phyloP scores from a whole-genome alignment of 495 filamentous ascomycete species.

The Aspergillus conjunctus region DNA sequence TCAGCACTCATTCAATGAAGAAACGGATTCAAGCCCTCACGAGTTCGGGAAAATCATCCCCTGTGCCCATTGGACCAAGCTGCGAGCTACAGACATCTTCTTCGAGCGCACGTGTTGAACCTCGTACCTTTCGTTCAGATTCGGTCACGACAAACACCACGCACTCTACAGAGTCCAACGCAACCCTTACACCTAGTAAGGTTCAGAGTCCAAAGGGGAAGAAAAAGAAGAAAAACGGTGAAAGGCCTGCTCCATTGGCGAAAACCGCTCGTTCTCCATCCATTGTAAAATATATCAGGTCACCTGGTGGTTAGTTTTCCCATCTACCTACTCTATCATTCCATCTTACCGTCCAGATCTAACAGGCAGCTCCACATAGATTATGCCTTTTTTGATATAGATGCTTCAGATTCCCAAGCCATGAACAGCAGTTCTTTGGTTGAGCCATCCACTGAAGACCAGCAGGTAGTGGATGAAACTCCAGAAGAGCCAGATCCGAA shows the following conservation, averaged over 20 bases:
- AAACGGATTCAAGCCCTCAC: slow-evolving; percentile 19
- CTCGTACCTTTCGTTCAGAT: slow-evolving; percentile 10
- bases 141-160: slow-evolving; percentile 6
- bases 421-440: slow-evolving; percentile 4
- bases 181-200: background rate
- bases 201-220: slow-evolving; percentile 6
- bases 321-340: slow-evolving; percentile 1
- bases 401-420: slow-evolving; percentile 1
- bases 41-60: slow-evolving; percentile 9
- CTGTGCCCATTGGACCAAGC: background rate
- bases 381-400: slow-evolving; percentile 24
- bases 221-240: slow-evolving; percentile 3
- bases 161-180: background rate
- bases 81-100: slow-evolving; percentile 7
- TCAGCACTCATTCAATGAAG: slow-evolving; percentile 7
- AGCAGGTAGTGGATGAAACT: background rate
- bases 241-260: background rate
- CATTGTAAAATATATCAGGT: slow-evolving; percentile 21
- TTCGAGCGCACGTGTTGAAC: background rate
- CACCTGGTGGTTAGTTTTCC: slow-evolving; percentile 18
- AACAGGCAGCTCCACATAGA: slow-evolving; percentile 10
- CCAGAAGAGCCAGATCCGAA: background rate
- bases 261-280: background rate
- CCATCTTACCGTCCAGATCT: background rate
- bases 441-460: background rate